These are phyloP conservation scores for Cenchrus purpureus DNA, from an alignment of 176 grass and related monocot species.

Conservation along the genomic window DNA sequence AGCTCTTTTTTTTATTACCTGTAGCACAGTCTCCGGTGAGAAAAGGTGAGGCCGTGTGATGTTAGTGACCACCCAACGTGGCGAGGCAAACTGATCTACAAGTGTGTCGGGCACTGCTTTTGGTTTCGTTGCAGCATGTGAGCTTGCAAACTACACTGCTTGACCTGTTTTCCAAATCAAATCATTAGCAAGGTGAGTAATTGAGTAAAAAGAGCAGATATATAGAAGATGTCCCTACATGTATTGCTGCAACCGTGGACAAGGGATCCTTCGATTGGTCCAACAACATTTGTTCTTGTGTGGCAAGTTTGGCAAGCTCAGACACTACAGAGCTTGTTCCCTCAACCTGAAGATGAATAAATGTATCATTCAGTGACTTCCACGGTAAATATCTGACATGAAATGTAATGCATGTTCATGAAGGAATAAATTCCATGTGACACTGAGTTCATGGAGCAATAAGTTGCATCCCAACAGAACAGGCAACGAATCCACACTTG, in stretches of 20 bases:
- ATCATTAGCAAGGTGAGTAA: conserved; percentile 16
- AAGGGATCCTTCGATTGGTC: conserved; percentile 77
- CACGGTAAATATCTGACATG: background rate
- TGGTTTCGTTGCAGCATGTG: conserved; percentile 83
- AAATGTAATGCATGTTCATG: background rate
- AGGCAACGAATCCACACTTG: background rate
- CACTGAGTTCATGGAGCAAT: background rate
- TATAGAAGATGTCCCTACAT: conserved; percentile 57
- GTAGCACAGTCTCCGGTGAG: conserved; percentile 62
- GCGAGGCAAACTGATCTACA: conserved; percentile 53
- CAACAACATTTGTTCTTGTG: conserved; percentile 77
- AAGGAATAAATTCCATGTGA: background rate
- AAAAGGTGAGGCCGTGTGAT: conserved; percentile 67
- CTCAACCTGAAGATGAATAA: conserved; percentile 63
- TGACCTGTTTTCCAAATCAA: conserved; percentile 64
- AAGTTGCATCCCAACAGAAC: background rate
- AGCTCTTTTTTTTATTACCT: conserved; percentile 70
- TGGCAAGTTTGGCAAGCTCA: conserved; percentile 72
- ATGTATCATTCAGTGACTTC: background rate
- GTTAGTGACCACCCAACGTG: conserved; percentile 63
- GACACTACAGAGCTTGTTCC: conserved; percentile 62
- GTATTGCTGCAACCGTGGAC: conserved; percentile 74
- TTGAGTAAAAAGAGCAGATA: background rate
- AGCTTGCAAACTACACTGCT: conserved; percentile 83
- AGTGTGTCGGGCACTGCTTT: conserved; percentile 42